Conservation (phyloP, 192 early-diverging fungal species). For the Gamsiella multidivaricata region DNA sequence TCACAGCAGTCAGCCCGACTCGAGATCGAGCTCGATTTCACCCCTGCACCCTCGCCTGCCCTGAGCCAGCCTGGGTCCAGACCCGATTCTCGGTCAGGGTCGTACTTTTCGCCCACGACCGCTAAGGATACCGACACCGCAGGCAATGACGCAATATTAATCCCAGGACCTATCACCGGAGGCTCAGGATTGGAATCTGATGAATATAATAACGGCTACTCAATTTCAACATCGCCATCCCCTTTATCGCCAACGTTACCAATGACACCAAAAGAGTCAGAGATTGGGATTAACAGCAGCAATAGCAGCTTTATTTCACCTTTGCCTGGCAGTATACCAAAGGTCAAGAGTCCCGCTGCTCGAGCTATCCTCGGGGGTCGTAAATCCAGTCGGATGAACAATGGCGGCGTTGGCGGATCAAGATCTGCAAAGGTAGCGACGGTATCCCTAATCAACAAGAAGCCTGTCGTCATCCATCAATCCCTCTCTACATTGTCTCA, state of each 20-base stretch:
- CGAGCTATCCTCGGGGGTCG: slow-evolving; percentile 15
- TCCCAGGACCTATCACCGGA: background rate
- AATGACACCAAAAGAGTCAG: background rate
- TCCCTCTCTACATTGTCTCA: slow-evolving; percentile 55
- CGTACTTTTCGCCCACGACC: background rate
- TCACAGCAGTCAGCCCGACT: slow-evolving; percentile 34
- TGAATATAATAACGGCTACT: background rate
- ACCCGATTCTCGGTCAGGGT: slow-evolving; percentile 17
- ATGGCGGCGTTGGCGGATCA: background rate
- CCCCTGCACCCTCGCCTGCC: slow-evolving; percentile 30
- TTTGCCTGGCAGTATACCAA: background rate
- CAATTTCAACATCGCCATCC: background rate
- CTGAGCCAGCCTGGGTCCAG: slow-evolving; percentile 29
- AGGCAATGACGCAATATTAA: background rate
- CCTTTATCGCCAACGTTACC: background rate
- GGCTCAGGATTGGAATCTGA: slow-evolving; percentile 9
- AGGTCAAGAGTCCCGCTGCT: slow-evolving; percentile 12
- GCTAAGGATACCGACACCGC: background rate
- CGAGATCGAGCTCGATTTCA: slow-evolving; percentile 49
- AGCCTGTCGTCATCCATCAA: slow-evolving; percentile 48
- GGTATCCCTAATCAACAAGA: slow-evolving; percentile 24
- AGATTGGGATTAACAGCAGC: background rate
- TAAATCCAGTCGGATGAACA: slow-evolving; percentile 10
- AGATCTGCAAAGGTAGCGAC: slow-evolving; percentile 1
- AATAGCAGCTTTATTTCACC: background rate